Conservation (phyloP, 768 basidiomycete species). For the Pleurotus citrinopileatus region DNA sequence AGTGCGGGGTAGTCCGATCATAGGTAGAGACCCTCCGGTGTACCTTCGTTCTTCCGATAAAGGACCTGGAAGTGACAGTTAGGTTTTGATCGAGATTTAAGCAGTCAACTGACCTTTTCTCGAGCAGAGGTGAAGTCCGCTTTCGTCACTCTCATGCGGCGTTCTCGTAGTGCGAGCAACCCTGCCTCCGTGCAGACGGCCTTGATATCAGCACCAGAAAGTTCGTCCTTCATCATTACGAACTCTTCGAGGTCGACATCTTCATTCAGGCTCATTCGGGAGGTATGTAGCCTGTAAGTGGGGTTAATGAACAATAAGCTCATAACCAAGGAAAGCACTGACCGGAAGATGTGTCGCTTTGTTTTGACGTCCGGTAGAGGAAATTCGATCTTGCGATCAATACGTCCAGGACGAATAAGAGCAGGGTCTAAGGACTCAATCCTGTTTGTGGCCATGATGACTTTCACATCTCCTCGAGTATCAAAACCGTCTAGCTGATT, state of each 20-base stretch:
- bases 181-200: slow-evolving; percentile 99
- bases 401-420: slow-evolving; percentile 96
- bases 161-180: slow-evolving; percentile 87
- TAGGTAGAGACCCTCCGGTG: slow-evolving; percentile 85
- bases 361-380: slow-evolving; percentile 98
- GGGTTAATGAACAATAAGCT: slow-evolving; percentile 10
- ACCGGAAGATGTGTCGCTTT: slow-evolving; percentile 98
- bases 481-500: slow-evolving; percentile 99
- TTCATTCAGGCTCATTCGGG: slow-evolving; percentile 84
- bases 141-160: slow-evolving; percentile 93
- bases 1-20: slow-evolving; percentile 27
- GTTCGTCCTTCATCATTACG: slow-evolving; percentile 92
- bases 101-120: slow-evolving; percentile 72
- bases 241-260: slow-evolving; percentile 97
- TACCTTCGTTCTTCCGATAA: slow-evolving; percentile 97
- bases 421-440: slow-evolving; percentile 98
- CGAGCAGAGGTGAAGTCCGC: slow-evolving; percentile 86
- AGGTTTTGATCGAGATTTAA: not conserved
- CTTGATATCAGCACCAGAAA: slow-evolving; percentile 98
- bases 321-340: slow-evolving; percentile 14
- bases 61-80: slow-evolving; percentile 50
- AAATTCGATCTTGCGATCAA: slow-evolving; percentile 98
- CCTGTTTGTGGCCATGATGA: slow-evolving; percentile 99
- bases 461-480: slow-evolving; percentile 98
- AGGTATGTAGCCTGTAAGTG: slow-evolving; percentile 73